Conservation (phyloP, 1,139 yeast species). For the Saccharomyces uvarum region DNA sequence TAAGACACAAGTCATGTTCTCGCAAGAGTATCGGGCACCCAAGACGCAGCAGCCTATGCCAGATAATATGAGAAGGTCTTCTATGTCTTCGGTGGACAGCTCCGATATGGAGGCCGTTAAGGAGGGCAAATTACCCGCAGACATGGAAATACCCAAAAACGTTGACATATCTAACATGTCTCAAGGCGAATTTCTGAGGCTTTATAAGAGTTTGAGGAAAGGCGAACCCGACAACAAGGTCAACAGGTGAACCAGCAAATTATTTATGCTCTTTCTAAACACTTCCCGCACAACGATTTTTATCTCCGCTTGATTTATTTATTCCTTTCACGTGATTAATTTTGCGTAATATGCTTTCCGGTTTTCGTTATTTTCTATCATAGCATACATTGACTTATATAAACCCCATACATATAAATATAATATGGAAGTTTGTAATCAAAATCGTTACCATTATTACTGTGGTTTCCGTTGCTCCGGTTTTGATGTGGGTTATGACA, state of each 20-base stretch:
- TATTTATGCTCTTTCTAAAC: too few relatives aligned
- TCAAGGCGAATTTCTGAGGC: slow-evolving; percentile 24
- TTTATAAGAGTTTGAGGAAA: slow-evolving; percentile 22
- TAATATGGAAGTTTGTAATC: background rate
- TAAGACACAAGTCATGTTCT: slow-evolving; percentile 17
- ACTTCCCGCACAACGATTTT: background rate
- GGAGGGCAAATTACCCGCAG: slow-evolving; percentile 11
- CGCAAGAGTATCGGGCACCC: slow-evolving; percentile 22
- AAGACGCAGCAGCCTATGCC: slow-evolving; percentile 6
- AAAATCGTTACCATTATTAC: background rate
- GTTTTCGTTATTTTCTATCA: background rate
- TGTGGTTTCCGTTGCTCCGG: background rate
- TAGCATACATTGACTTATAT: background rate
- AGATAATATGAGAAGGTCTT: slow-evolving; percentile 4
- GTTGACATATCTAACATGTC: slow-evolving; percentile 27
- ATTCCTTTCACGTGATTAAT: background rate
- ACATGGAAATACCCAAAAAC: slow-evolving; percentile 5
- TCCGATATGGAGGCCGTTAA: slow-evolving; percentile 2
- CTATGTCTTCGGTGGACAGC: background rate
- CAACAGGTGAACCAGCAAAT: slow-evolving; percentile 17
- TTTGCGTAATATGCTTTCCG: background rate
- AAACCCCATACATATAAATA: background rate
- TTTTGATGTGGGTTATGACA: background rate
- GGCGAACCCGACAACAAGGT: slow-evolving; percentile 32
- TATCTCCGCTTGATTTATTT: background rate